phyloP scores from a whole-genome alignment of 2,329 filamentous ascomycete genomes.

The Stagonosporopsis vannaccii region DNA sequence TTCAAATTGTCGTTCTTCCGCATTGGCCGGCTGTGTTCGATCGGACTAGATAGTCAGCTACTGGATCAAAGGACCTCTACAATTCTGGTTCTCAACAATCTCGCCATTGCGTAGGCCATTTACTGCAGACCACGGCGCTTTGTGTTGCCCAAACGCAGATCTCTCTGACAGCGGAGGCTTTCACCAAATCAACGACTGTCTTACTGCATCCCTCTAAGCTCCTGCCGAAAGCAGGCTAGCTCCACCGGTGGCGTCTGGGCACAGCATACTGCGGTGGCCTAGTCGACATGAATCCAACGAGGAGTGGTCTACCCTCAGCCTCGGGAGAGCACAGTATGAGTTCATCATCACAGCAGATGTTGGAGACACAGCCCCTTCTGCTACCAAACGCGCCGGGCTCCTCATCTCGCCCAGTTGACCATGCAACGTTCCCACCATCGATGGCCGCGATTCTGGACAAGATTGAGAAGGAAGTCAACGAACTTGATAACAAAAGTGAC shows the following conservation, averaged over 20 bases:
- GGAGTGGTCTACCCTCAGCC: neutral
- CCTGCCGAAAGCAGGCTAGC: constrained; percentile 9
- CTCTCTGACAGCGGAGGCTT: constrained; percentile 12
- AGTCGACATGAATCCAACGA: neutral
- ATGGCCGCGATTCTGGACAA: constrained; percentile 17
- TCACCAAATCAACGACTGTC: constrained; percentile 11
- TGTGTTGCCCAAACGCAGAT: constrained; percentile 5
- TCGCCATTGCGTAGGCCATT: neutral
- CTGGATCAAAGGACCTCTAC: neutral
- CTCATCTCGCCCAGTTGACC: constrained; percentile 6
- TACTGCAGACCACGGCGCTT: neutral
- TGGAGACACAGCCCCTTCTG: constrained; percentile 14
- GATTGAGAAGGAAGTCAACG: constrained; percentile 15
- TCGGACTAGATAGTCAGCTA: neutral
- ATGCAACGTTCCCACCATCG: constrained; percentile 10
- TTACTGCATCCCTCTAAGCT: constrained; percentile 13
- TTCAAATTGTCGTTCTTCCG: neutral
- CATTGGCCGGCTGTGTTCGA: neutral
- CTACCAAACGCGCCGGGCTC: constrained; percentile 3
- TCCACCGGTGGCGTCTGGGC: neutral
- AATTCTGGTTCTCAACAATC: neutral
- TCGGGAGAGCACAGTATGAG: neutral
- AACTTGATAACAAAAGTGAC: constrained; percentile 13
- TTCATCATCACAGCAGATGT: constrained; percentile 3
- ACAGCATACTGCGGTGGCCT: neutral